phyloP scores from a whole-genome alignment of 2,329 filamentous ascomycete species.

The Sphaerostilbella broomeana region DNA sequence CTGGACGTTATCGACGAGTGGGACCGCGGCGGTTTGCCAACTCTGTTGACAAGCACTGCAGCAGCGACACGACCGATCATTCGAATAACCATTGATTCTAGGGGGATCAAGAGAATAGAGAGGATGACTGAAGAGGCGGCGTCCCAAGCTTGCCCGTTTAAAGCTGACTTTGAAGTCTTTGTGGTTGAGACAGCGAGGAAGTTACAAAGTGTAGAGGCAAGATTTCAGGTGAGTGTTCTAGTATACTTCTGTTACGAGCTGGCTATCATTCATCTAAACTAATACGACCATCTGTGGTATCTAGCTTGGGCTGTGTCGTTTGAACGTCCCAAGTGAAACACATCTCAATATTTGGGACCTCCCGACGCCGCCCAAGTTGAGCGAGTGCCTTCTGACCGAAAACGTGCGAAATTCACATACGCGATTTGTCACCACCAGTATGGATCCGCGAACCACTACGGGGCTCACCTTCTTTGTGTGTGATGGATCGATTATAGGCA shows the following conservation, averaged over 20 bases:
- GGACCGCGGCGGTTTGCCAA: too few species aligned
- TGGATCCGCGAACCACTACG: background rate
- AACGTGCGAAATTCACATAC: background rate
- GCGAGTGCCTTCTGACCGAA: background rate
- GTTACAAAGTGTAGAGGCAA: background rate
- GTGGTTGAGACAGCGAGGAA: background rate
- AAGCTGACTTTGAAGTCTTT: background rate
- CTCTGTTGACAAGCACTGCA: too few species aligned
- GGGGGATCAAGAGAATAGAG: slow-evolving; percentile 1
- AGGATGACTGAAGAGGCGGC: background rate
- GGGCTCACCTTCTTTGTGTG: slow-evolving; percentile 2
- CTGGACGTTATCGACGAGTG: too few species aligned
- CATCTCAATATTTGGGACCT: background rate
- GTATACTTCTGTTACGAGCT: too few species aligned
- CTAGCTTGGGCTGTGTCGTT: slow-evolving; percentile 4
- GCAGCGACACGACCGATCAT: too few species aligned
- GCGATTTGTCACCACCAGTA: background rate
- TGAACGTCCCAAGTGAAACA: background rate
- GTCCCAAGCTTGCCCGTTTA: background rate
- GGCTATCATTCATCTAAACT: background rate
- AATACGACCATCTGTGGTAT: background rate
- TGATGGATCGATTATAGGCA: background rate
- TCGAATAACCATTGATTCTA: background rate
- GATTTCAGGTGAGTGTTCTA: slow-evolving; percentile 3
- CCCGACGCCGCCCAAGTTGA: background rate